Evolutionary conservation across 2,329 filamentous ascomycete genomes (phyloP), one percentile per base, ranked within the genome.

Genomic region (Westerdykella sp.): DNA sequence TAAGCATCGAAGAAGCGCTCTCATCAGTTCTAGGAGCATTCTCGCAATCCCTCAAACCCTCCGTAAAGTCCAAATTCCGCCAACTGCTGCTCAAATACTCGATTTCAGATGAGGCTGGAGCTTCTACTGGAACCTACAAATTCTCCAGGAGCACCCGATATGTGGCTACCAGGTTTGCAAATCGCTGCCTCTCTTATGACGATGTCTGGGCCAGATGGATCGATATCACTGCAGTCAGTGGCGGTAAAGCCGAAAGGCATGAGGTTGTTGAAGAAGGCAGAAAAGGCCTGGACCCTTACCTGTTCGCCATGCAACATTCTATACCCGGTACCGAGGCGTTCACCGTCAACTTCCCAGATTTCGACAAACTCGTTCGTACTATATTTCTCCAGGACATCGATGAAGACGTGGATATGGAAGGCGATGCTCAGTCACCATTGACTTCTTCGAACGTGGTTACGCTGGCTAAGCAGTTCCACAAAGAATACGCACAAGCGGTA

Each of bases 241-340:
- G 82, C 11, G 75, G 76, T 3, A 66, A 71, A 2, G 77, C 80
- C 40, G 85, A 90, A 60, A 79, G 85, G 37, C 84, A 83, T 47
- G 91, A 97, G 60, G 82, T 97, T 3, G 69, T 87, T 1, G 93
- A 98, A 61, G 91, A 97, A 69, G 93, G 89, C 1, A 83, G 81
- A 48, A 90, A 88, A 64, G 93, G 93, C 1, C 74, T 96, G 4
- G 88, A 95, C 66, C 82, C 83, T 10, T 84, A 85, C 58, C 85
- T 81, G 81, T 83, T 84, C 55, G 69, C 72, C 37, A 77, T 84
- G 60, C 66, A 83, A 11, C 83, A 84, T 18, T 57, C 61, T 23
- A 41, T 56, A 14, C 56, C 58, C 6, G 62, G 60, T 11, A 28
- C 47, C 31, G 53, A 57, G n/a, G 45, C 55, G 37, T 48, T 39